Conservation (phyloP, 108 stramenopile genomes). For the Fragilaria radians region DNA sequence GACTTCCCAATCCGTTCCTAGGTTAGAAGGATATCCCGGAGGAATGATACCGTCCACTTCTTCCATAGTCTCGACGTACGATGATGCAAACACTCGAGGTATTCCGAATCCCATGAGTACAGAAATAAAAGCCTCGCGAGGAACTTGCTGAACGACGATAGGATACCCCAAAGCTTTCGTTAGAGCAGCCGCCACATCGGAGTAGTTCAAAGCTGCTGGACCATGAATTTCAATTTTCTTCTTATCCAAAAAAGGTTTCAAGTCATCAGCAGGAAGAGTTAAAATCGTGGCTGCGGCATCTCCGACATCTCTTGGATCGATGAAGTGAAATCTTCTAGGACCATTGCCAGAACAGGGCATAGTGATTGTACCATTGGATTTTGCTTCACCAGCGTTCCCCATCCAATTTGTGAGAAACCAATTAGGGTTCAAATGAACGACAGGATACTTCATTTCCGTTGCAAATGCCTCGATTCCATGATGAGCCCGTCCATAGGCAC, state of each 20-base stretch:
- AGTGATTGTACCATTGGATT: background rate
- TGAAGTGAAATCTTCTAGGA: background rate
- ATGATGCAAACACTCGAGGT: conserved; percentile 1
- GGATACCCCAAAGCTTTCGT: conserved; percentile 2
- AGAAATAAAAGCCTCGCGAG: background rate
- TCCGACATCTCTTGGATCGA: conserved; percentile 1
- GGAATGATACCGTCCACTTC: conserved; percentile 3
- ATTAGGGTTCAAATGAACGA: conserved; percentile 8
- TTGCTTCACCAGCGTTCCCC: conserved; percentile 1
- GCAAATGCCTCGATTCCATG: background rate
- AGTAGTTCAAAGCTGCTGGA: background rate
- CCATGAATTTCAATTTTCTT: conserved; percentile 6
- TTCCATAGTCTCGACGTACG: conserved; percentile 1
- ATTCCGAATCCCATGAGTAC: conserved; percentile 1
- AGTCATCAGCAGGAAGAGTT: background rate
- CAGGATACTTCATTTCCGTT: background rate
- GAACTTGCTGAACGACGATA: background rate
- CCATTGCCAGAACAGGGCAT: background rate
- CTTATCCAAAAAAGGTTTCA: background rate
- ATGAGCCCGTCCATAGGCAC: background rate
- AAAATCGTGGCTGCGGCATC: conserved; percentile 6
- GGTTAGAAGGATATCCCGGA: background rate
- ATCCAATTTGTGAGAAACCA: conserved; percentile 7
- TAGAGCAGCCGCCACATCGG: conserved; percentile 1
- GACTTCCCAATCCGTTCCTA: background rate